Evolutionary conservation across 2,329 filamentous ascomycete genomes (phyloP), one percentile per base, ranked within the genome.

Genomic region (Claviceps africana): DNA sequence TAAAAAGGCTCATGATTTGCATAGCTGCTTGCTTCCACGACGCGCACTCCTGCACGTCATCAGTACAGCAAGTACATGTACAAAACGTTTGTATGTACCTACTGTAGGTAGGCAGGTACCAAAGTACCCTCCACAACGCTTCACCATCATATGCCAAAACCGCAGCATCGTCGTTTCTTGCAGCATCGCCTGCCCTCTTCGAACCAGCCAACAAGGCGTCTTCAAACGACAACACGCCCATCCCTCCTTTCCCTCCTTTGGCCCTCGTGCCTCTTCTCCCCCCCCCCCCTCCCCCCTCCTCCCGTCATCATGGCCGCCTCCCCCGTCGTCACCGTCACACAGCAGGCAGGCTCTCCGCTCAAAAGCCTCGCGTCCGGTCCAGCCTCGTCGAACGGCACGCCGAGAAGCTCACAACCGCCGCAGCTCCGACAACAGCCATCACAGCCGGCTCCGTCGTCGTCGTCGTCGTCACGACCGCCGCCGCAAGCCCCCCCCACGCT

Each of bases 301-400:
- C 43, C 25, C 13, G 4, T n/a, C 57, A 61, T 43, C 55, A 76
- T 76, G 73, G 67, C 72, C 53, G 63, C 69, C 57, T 76, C 73
- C 15, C 73, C 73, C 15, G 67, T 75, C 53, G 67, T 74, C 53
- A 67, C 67, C 3, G 47, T 55, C 47, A 53, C 55, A 8, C 62
- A 65, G 7, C 62, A 65, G 30, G 62, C 66, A 49, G 68, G 70
- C 0, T 76, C 73, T 17, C 73, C 72, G 1, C 66, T 73, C 50
- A 73, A 74, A 58, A 70, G 65, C 50, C 54, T 65, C 44, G 61
- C 62, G 4, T 65, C 70, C 4, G 63, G 64, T 17, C 66, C 67
- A 43, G 64, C 65, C 4, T 72, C 72, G 3, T 70, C 71, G 42
- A 72, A 47, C 33, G 72, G 71, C 56, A 75, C 73, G 5, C 73